Evolutionary conservation across 495 filamentous ascomycete genomes (phyloP), one percentile per base, ranked within the genome.

Genomic region (Penicillium cataractarum): DNA sequence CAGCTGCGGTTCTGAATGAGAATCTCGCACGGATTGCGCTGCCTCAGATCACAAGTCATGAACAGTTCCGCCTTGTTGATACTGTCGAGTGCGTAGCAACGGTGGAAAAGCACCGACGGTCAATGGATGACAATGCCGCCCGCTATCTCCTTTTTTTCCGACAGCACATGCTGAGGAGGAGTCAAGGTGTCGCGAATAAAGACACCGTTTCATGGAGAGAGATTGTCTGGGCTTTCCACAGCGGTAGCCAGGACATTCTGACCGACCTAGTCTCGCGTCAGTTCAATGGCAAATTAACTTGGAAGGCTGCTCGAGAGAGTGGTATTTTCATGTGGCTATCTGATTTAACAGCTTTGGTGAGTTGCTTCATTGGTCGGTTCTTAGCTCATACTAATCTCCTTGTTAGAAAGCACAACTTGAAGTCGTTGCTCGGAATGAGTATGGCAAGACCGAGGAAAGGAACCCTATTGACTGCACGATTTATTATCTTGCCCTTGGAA

Each of bases 251-350:
- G 74, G 96, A 98, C 71, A 95, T 98, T 44, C 79, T 99, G 8
- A 77, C 92, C 1, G 93, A 97, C 72, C 85, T 97, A 61, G 89
- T 97, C n/a, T 89, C 88, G 8, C 79, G 84, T 19, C 92, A 95
- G 63, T 91, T 89, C 73, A 86, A 91, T 65, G 87, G 87, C 0
- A 86, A 86, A 59, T 78, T 97, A 79, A 77, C 89, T 12, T 99
- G 95, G 95, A 84, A 87, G 65, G 82, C 92, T 62, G 95, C 95
- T 15, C 78, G 90, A 54, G 91, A 96, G 70, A 91, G 88, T 64
- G 94, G 95, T 15, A 85, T 98, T 58, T 97, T 97, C 68, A 93
- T 97, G 90, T 99, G 95, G 96, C 77, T 99, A 69, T 86, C 84
- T 0, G 93, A 96, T 71, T 66, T 80, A 31, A 82, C 81, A 58